These are phyloP conservation scores for Protostelium mycophagum DNA, from an alignment of 78 protist species.

Conservation along the genomic window DNA sequence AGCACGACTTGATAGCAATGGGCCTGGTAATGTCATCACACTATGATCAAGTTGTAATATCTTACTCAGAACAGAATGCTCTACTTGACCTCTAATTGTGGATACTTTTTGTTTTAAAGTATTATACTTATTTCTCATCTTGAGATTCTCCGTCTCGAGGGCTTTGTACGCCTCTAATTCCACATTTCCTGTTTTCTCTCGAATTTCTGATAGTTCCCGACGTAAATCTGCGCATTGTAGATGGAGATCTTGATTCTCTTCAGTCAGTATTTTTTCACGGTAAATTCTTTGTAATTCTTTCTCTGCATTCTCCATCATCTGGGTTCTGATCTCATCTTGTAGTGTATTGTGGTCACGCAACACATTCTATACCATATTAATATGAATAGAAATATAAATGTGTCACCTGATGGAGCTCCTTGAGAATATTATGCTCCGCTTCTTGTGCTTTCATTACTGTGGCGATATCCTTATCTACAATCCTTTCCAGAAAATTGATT, in stretches of 20 bases:
- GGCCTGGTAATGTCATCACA: too few relatives aligned
- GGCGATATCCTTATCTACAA: background rate
- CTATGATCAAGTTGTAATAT: too few relatives aligned
- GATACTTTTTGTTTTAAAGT: too few relatives aligned
- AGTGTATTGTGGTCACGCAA: background rate
- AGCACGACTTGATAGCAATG: too few relatives aligned
- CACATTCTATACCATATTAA: background rate
- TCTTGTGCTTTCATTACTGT: background rate
- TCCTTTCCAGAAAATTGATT: background rate
- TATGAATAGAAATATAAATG: background rate
- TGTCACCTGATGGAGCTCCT: background rate
- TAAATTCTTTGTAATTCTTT: background rate
- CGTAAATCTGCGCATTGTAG: too few relatives aligned
- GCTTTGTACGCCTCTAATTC: too few relatives aligned
- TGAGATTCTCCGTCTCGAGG: too few relatives aligned
- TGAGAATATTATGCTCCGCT: background rate
- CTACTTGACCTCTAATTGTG: too few relatives aligned
- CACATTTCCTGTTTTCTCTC: too few relatives aligned
- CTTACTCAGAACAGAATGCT: too few relatives aligned
- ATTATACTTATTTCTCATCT: too few relatives aligned
- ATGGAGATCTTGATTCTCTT: background rate
- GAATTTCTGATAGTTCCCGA: too few relatives aligned
- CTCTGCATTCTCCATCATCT: background rate
- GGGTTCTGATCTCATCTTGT: background rate
- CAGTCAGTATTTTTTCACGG: background rate